Evolutionary conservation across 305 asterid species (phyloP).

Genomic region (Salvia sclarea): DNA sequence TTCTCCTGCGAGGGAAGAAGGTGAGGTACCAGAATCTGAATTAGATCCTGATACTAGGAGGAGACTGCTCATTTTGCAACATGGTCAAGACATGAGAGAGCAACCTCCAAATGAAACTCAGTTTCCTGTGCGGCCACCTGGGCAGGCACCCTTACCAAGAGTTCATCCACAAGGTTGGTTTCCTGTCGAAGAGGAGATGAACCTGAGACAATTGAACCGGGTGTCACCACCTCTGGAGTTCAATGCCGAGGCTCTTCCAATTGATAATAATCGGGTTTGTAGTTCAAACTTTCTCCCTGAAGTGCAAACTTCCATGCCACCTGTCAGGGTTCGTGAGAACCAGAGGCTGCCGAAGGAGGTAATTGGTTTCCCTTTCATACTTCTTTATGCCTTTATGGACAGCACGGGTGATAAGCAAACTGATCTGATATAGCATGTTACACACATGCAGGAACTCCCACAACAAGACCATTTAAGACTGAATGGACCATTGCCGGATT

Average conservation of each 20-base stretch:
- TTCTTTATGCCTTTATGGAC: slow-evolving; percentile 8
- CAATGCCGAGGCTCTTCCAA: slow-evolving; percentile 60
- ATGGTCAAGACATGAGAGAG: slow-evolving; percentile 90
- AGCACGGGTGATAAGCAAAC: slow-evolving; percentile 19
- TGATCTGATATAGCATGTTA: slow-evolving; percentile 24
- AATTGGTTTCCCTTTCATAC: slow-evolving; percentile 19
- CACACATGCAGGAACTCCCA: slow-evolving; percentile 58
- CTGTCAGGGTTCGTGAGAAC: slow-evolving; percentile 64
- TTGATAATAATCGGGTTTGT: slow-evolving; percentile 56
- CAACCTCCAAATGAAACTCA: slow-evolving; percentile 62
- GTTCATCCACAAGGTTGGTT: slow-evolving; percentile 77
- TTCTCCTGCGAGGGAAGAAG: slow-evolving; percentile 97
- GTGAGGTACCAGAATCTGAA: slow-evolving; percentile 99
- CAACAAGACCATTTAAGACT: slow-evolving; percentile 66
- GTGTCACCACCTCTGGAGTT: slow-evolving; percentile 63
- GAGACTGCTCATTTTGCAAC: slow-evolving; percentile 93
- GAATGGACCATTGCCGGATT: slow-evolving; percentile 58
- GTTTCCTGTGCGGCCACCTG: slow-evolving; percentile 61
- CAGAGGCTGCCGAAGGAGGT: slow-evolving; percentile 78
- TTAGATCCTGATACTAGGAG: slow-evolving; percentile 98
- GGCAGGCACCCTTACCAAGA: slow-evolving; percentile 59
- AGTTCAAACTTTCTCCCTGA: slow-evolving; percentile 63
- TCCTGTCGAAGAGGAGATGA: slow-evolving; percentile 78
- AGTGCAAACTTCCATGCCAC: slow-evolving; percentile 54
- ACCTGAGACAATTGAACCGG: slow-evolving; percentile 56